phyloP scores from a whole-genome alignment of 768 basidiomycete species.

The Pleurotus ostreatus region DNA sequence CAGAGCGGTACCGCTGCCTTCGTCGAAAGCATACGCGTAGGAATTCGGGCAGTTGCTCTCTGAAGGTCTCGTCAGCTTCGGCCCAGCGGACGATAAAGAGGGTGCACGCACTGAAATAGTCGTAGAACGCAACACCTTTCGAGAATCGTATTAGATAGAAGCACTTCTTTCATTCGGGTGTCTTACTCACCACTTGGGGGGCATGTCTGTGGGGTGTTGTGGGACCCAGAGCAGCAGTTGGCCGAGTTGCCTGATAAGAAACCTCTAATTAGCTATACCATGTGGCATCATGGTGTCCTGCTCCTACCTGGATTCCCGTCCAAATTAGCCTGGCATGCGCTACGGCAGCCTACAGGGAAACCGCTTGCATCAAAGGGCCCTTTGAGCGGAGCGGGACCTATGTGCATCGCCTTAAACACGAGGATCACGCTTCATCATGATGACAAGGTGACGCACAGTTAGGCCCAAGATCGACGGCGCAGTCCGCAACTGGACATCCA shows the following conservation, averaged over 20 bases:
- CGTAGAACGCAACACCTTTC: constrained; percentile 20
- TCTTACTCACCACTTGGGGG: constrained; percentile 24
- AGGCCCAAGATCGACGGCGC: constrained; percentile 51
- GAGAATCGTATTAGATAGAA: not conserved
- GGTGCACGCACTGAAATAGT: constrained; percentile 17
- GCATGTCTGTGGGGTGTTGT: constrained; percentile 30
- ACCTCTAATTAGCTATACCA: constrained; percentile 7
- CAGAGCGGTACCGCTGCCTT: constrained; percentile 39
- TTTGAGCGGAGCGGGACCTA: constrained; percentile 38
- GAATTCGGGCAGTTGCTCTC: constrained; percentile 25
- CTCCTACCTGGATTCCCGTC: constrained; percentile 22
- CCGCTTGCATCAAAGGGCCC: constrained; percentile 46
- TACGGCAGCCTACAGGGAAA: constrained; percentile 48
- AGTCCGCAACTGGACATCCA: constrained; percentile 44
- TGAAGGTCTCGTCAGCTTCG: constrained; percentile 9
- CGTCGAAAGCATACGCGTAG: constrained; percentile 44
- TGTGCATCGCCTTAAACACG: not conserved
- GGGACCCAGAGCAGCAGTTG: constrained; percentile 32
- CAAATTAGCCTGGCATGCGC: constrained; percentile 39
- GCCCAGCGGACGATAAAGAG: not conserved
- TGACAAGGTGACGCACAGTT: constrained; percentile 30
- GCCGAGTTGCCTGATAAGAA: constrained; percentile 21
- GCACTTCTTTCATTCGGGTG: constrained; percentile 9
- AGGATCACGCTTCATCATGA: not conserved
- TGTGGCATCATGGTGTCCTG: not conserved